These are phyloP conservation scores for Arthrobotrys pseudoclavata DNA, from an alignment of 2,329 filamentous ascomycete genomes.

Conservation along the genomic window DNA sequence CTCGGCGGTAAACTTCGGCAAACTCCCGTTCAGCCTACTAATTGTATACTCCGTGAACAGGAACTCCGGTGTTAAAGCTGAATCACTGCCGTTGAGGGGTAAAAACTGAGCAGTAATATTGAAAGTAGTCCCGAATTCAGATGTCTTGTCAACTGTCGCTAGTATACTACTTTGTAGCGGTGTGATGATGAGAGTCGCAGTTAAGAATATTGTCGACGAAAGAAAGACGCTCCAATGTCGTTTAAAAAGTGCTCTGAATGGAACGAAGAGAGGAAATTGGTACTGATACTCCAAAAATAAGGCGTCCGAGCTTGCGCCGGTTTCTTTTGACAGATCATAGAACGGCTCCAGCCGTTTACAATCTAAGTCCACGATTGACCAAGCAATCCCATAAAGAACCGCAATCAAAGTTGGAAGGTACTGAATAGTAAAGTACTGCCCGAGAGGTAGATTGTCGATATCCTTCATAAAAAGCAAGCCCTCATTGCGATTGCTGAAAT, in stretches of 20 bases:
- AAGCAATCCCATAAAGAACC: constrained; percentile 36
- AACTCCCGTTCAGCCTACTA: constrained; percentile 8
- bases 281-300: constrained; percentile 48
- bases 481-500: constrained; percentile 61
- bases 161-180: constrained; percentile 45
- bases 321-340: constrained; percentile 31
- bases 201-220: constrained; percentile 35
- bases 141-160: constrained; percentile 13
- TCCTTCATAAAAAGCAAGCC: constrained; percentile 39
- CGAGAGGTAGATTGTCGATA: constrained; percentile 15
- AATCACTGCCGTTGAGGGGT: constrained; percentile 32
- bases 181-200: constrained; percentile 6
- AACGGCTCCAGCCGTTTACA: constrained; percentile 51
- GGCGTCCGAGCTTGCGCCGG: constrained; percentile 19
- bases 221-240: constrained; percentile 39
- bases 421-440: constrained; percentile 36
- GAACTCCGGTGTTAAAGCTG: constrained; percentile 34
- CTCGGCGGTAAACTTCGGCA: constrained; percentile 11
- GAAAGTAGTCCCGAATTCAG: constrained; percentile 23
- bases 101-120: constrained; percentile 30
- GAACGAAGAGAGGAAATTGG: constrained; percentile 36
- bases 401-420: constrained; percentile 52
- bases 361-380: constrained; percentile 50
- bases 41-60: constrained; percentile 34
- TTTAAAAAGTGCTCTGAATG: constrained; percentile 29